Base-by-base conservation (phyloP, 2,329 filamentous ascomycete genomes). In the Claviceps quebecensis region DNA sequence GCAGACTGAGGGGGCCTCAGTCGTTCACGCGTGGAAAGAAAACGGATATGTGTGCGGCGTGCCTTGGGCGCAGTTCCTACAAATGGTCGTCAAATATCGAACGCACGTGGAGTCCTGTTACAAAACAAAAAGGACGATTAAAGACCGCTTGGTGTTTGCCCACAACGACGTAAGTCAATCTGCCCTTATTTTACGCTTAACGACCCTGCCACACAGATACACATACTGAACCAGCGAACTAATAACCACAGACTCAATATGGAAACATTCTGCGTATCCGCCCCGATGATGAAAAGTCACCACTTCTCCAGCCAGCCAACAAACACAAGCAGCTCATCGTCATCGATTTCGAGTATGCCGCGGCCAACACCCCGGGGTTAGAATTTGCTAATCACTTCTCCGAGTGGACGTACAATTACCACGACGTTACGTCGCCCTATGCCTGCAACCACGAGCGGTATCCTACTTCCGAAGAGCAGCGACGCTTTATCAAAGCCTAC, bases 341-440 rank as follows among this genome's bases (percentile, higher is more conserved):
- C 56, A 98, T 98, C 61, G 93, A 98, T 65, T 98, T 98, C 61
- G 93, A 98, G 63, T 98, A 98, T 64, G 86, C 93, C 1, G 90
- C 84, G 2, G 89, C 91, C 52, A 98, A 97, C 64, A 75, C 83
- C 0, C 82, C 81, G 0, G 93, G 89, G 1, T 74, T 88, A 16
- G 93, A 98, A 67, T 97, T 98, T 64, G 93, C 89, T 53, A 98
- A 98, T 65, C 93, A 98, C 68, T 98, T 98, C 68, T 86, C 87
- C 1, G 93, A 98, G 69, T 98, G 93, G 93, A 86, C 87, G 59
- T 97, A 97, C 74, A 91, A 98, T 68, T 98, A 98, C 68, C 90
- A 96, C 64, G 83, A 93, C 63, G 67, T 79, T 3, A 70, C 72
- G 29, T 69, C 69, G 36, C 72, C 87, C 0, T 81, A 80, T 70